Base-by-base conservation (phyloP, 2,329 filamentous ascomycete genomes). In the Colletotrichum sojae region DNA sequence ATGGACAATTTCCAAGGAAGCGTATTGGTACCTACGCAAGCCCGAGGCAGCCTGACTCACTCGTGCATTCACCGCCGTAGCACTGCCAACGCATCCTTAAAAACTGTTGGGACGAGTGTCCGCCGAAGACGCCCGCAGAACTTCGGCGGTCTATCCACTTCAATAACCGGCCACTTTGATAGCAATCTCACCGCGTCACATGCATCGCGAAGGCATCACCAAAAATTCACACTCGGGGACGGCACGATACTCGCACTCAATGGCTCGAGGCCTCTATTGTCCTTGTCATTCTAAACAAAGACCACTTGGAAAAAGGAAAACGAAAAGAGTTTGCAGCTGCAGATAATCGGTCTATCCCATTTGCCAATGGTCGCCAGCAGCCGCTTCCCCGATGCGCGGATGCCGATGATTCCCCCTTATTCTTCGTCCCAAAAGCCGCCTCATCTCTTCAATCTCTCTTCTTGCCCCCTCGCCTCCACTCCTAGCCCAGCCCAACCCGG, bases 181-280 rank as follows among this genome's bases (percentile, higher is more conserved):
- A 36, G 3, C 3, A 12, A 10, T 36, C 1, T 12, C 31, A 10
- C 31, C 2, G 31, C 10, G 31, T 36, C 31, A 36, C 31, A 36
- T 36, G 31, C 31, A 36, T 10, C 31, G 31, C 31, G 31, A 36
- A 10, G 10, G 31, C 31, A 36, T 36, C 31, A 36, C 40, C 40
- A 43, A 15, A n/a, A 13, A 43, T 8, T 43, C 5, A 43, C 25
- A 13, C 12, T 6, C 9, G 22, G 9, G 22, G 10, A 16, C 40
- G 5, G 13, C 40, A 43, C 40, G 20, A 9, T 31, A 6, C 25
- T 49, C 20, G 43, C 45, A 61, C 46, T 58, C 60, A 67, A 53
- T 64, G 65, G 60, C 65, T 52, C 13, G 39, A 48, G 31, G 65
- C 65, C 66, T 69, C 66, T 69, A 69, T 69, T 69, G 66, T 65